A percentile compares a stretch with the other conserved stretches of the same genome.
Conservation (phyloP, 2,329 filamentous ascomycete species). For the Microsporum audouinii region DNA sequence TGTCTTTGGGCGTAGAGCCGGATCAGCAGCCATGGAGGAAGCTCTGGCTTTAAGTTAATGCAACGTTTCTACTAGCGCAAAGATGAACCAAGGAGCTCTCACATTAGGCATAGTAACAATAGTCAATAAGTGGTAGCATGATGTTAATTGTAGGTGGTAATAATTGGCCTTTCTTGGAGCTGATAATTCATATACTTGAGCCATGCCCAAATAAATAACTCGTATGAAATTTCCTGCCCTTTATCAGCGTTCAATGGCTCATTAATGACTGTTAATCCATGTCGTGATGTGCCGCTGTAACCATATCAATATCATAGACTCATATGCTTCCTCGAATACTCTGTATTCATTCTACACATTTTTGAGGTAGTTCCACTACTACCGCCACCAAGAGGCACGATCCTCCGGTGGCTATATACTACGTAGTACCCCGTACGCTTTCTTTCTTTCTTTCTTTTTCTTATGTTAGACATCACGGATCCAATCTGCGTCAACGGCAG, state of each 20-base stretch:
- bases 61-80: neutral
- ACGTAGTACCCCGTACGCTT: neutral
- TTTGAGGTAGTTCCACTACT: neutral
- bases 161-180: neutral
- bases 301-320: neutral
- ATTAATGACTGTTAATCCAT: neutral
- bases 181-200: neutral
- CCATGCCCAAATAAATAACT: neutral
- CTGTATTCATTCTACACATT: neutral
- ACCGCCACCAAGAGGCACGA: neutral
- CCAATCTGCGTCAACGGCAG: neutral
- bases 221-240: neutral
- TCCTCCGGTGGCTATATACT: neutral
- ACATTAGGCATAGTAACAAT: neutral
- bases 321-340: neutral
- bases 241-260: neutral
- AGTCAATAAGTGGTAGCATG: neutral
- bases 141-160: neutral
- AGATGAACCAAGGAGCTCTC: neutral
- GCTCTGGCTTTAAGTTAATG: neutral
- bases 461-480: neutral
- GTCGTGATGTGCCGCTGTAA: neutral
- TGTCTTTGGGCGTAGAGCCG: constrained; percentile 41
- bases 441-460: neutral
- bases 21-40: constrained; percentile 22